Conservation (phyloP, 129 eudicot genomes). For the Chrysanthemum seticuspe region DNA sequence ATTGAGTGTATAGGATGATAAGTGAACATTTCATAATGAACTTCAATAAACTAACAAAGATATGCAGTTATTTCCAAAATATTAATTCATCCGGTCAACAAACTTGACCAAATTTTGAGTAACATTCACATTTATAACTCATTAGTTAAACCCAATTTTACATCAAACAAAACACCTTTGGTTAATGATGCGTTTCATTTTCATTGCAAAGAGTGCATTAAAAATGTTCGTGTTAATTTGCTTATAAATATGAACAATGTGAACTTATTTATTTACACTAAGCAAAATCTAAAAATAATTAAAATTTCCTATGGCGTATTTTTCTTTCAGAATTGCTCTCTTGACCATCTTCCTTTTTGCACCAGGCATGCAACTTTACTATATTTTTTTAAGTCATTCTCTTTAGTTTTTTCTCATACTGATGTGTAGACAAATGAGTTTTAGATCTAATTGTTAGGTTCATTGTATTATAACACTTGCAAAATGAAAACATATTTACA, state of each 20-base stretch:
- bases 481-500: too few relatives aligned
- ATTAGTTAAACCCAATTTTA: background rate
- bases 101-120: too few relatives aligned
- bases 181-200: constrained; percentile 4
- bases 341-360: background rate
- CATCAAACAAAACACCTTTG: background rate
- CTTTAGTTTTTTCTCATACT: too few relatives aligned
- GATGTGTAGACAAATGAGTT: too few relatives aligned
- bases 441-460: too few relatives aligned
- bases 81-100: too few relatives aligned
- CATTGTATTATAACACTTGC: too few relatives aligned
- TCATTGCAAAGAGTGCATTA: background rate
- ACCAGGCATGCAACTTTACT: background rate
- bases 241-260: background rate
- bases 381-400: too few relatives aligned
- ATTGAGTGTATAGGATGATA: too few relatives aligned
- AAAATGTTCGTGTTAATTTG: background rate
- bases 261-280: background rate
- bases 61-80: too few relatives aligned
- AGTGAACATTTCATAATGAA: too few relatives aligned
- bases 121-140: background rate
- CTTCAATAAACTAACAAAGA: too few relatives aligned
- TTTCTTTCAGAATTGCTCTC: background rate
- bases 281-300: background rate
- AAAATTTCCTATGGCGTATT: background rate